These are phyloP conservation scores for Areca catechu DNA, from an alignment of 176 grass and related monocot genomes.

Conservation along the genomic window DNA sequence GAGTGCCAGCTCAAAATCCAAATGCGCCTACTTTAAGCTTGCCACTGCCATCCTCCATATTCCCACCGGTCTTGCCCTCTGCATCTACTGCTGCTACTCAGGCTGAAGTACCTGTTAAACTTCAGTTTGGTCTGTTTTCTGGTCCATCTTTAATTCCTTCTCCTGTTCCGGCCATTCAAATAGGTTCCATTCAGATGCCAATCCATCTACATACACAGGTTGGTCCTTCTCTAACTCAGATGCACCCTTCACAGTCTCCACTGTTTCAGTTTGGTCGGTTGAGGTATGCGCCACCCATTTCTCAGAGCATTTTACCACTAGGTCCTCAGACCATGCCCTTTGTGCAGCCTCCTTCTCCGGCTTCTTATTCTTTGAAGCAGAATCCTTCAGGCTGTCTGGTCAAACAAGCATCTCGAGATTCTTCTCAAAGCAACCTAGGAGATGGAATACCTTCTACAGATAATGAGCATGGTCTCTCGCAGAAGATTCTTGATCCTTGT, in stretches of 20 bases:
- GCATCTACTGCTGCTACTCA: slow-evolving; percentile 29
- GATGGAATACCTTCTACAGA: slow-evolving; percentile 26
- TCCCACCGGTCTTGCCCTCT: slow-evolving; percentile 33
- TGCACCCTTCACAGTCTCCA: slow-evolving; percentile 48
- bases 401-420: slow-evolving; percentile 24
- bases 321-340: slow-evolving; percentile 34
- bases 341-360: slow-evolving; percentile 28
- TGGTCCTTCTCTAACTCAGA: slow-evolving; percentile 47
- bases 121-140: slow-evolving; percentile 94
- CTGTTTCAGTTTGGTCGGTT: slow-evolving; percentile 93
- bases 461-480: slow-evolving; percentile 7
- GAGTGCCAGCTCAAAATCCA: slow-evolving; percentile 13
- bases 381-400: slow-evolving; percentile 36
- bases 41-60: slow-evolving; percentile 33
- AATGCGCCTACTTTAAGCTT: slow-evolving; percentile 34
- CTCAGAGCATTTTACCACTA: slow-evolving; percentile 28
- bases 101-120: slow-evolving; percentile 53
- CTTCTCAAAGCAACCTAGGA: slow-evolving; percentile 26
- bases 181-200: slow-evolving; percentile 98
- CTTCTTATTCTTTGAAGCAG: slow-evolving; percentile 41
- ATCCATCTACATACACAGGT: slow-evolving; percentile 79
- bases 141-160: slow-evolving; percentile 88
- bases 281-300: slow-evolving; percentile 46
- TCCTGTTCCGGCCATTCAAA: slow-evolving; percentile 83
- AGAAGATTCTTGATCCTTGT: not conserved